Conservation (phyloP, 2,329 filamentous ascomycete genomes). For the Penicillium oxalicum region DNA sequence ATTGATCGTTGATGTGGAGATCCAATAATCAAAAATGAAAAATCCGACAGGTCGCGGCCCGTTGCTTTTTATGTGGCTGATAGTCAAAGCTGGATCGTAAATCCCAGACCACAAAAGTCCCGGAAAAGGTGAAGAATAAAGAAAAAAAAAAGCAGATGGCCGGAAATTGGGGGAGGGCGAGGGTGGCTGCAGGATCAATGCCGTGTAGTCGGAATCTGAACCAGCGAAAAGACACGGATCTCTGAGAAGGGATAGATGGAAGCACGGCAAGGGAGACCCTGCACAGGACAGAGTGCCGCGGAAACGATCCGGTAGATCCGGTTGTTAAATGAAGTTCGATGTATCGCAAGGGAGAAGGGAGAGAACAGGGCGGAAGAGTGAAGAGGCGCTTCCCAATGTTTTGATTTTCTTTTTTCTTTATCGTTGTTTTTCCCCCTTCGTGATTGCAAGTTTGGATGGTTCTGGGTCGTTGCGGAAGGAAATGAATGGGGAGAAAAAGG, state of each 20-base stretch:
- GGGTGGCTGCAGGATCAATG: constrained; percentile 23
- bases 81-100: constrained; percentile 8
- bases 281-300: constrained; percentile 23
- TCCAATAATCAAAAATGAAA: background rate
- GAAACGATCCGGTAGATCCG: constrained; percentile 23
- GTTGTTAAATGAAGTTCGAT: constrained; percentile 20
- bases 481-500: constrained; percentile 2
- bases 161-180: constrained; percentile 16
- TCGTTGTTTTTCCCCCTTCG: background rate
- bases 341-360: constrained; percentile 32
- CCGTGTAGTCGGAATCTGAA: constrained; percentile 23
- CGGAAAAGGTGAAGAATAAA: constrained; percentile 6
- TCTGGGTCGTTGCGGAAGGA: background rate
- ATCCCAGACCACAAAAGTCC: constrained; percentile 6
- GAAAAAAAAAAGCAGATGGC: constrained; percentile 7
- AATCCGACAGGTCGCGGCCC: constrained; percentile 16
- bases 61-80: constrained; percentile 22
- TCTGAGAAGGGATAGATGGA: constrained; percentile 20
- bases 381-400: constrained; percentile 6
- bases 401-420: background rate
- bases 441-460: constrained; percentile 2
- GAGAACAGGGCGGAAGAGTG: constrained; percentile 21
- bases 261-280: constrained; percentile 21
- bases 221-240: constrained; percentile 15
- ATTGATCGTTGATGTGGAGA: no score